A percentile compares a stretch with the other conserved stretches of the same genome.
Evolutionary conservation across 2,329 filamentous ascomycete species (phyloP).

Genomic region (Byssothecium circinans): DNA sequence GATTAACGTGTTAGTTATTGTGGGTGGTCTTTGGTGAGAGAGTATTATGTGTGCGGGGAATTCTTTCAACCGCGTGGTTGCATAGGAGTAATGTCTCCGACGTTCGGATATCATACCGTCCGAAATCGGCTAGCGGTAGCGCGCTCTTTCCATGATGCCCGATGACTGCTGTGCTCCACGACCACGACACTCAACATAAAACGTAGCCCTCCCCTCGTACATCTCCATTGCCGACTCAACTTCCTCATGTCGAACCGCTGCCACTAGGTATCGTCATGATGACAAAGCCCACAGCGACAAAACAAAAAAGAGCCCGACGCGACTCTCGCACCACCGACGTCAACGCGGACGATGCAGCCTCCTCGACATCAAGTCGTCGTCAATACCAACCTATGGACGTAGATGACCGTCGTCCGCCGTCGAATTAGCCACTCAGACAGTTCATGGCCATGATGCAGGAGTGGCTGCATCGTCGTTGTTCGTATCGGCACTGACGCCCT

Average conservation of each 20-base stretch:
- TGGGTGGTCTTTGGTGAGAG: too few species aligned
- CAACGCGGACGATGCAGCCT: background rate
- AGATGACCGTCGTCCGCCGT: slow-evolving; percentile 3
- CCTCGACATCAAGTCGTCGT: slow-evolving; percentile 2
- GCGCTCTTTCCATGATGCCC: background rate
- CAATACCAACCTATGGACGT: slow-evolving; percentile 1
- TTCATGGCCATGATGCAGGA: slow-evolving; percentile 2
- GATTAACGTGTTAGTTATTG: too few species aligned
- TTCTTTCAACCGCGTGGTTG: too few species aligned
- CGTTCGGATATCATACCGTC: background rate
- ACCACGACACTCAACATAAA: slow-evolving; percentile 7
- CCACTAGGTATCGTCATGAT: too few species aligned
- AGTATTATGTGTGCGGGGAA: too few species aligned
- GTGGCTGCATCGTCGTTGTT: slow-evolving; percentile 6
- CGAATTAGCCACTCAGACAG: slow-evolving; percentile 4
- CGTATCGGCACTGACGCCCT: slow-evolving; percentile 7
- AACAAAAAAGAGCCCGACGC: background rate
- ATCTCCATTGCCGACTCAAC: background rate
- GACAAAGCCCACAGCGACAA: slow-evolving; percentile 1
- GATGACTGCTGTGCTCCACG: slow-evolving; percentile 6
- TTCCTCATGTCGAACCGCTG: background rate
- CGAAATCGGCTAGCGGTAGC: background rate
- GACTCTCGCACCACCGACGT: background rate
- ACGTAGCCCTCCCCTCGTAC: slow-evolving; percentile 2
- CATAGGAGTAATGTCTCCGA: slow-evolving; percentile 3